Evolutionary conservation across 2,329 filamentous ascomycete species (phyloP).

Genomic region (Xylaria sp.): DNA sequence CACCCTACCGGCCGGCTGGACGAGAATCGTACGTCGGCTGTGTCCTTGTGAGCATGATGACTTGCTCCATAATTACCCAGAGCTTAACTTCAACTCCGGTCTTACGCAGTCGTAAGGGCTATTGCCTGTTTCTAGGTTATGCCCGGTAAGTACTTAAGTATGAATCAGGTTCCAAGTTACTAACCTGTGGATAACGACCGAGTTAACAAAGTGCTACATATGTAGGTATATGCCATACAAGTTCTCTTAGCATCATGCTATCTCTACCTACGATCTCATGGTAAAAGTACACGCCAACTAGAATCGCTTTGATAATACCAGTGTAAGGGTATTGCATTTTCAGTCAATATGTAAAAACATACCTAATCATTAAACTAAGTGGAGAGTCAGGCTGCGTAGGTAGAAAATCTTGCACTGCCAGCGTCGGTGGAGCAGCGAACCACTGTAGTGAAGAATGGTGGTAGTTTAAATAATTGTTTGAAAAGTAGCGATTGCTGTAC

Average conservation of each 20-base stretch:
- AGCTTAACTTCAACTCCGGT: conserved; percentile 6
- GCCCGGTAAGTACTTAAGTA: neutral
- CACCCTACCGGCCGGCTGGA: neutral
- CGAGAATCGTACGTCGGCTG: conserved; percentile 4
- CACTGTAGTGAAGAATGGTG: neutral
- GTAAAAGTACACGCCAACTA: neutral
- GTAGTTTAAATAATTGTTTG: conserved; percentile 3
- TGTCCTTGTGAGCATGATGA: neutral
- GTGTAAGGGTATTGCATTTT: neutral
- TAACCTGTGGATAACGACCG: neutral
- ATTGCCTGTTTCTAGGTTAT: neutral
- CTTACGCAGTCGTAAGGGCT: neutral
- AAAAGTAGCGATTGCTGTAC: neutral
- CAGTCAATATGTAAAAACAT: neutral
- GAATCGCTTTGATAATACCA: neutral
- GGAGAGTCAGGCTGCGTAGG: neutral
- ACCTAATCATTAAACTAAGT: conserved; percentile 9
- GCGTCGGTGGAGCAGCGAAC: neutral
- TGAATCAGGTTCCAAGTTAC: neutral
- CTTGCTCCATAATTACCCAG: conserved; percentile 20
- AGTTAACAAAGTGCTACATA: neutral
- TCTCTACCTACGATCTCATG: neutral
- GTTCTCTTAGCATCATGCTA: neutral
- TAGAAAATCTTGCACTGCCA: neutral
- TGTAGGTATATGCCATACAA: neutral